These are phyloP conservation scores for Ensete ventricosum DNA, from an alignment of 176 grass and related monocot genomes.

Conservation along the genomic window DNA sequence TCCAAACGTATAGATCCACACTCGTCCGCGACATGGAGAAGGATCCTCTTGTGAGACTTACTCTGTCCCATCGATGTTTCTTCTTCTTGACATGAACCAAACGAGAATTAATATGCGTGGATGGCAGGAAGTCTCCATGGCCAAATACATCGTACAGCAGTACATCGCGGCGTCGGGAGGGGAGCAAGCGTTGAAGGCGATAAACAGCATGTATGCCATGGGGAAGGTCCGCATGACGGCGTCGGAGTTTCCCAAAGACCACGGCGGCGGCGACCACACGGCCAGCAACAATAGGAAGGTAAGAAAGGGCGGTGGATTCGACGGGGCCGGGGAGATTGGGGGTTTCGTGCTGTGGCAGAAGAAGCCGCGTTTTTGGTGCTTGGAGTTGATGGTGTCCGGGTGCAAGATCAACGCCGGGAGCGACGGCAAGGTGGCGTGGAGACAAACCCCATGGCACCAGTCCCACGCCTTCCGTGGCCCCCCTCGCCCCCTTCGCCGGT, in stretches of 20 bases:
- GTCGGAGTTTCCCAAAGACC: not conserved
- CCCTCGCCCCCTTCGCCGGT: slow-evolving; percentile 20
- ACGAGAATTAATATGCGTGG: not conserved
- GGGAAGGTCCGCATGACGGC: slow-evolving; percentile 23
- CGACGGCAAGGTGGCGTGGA: slow-evolving; percentile 24
- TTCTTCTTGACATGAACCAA: too few relatives aligned
- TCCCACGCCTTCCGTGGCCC: slow-evolving; percentile 19
- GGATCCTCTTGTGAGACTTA: slow-evolving; percentile 1
- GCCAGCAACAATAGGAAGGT: not conserved
- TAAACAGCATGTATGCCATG: slow-evolving; percentile 21
- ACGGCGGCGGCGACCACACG: not conserved
- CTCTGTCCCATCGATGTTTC: not conserved
- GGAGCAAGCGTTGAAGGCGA: slow-evolving; percentile 2
- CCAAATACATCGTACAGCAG: slow-evolving; percentile 22
- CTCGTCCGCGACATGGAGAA: not conserved
- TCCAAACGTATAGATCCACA: not conserved
- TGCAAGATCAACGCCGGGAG: slow-evolving; percentile 23
- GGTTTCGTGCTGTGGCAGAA: slow-evolving; percentile 29
- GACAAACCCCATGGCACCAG: slow-evolving; percentile 13
- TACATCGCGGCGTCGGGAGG: slow-evolving; percentile 22
- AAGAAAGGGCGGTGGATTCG: not conserved
- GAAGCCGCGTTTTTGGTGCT: slow-evolving; percentile 12
- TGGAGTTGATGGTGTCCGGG: slow-evolving; percentile 20
- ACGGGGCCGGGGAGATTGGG: not conserved
- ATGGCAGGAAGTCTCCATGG: slow-evolving; percentile 12